These are phyloP conservation scores for Erythrobasidium yunnanense DNA, from an alignment of 768 basidiomycete species.

Conservation along the genomic window DNA sequence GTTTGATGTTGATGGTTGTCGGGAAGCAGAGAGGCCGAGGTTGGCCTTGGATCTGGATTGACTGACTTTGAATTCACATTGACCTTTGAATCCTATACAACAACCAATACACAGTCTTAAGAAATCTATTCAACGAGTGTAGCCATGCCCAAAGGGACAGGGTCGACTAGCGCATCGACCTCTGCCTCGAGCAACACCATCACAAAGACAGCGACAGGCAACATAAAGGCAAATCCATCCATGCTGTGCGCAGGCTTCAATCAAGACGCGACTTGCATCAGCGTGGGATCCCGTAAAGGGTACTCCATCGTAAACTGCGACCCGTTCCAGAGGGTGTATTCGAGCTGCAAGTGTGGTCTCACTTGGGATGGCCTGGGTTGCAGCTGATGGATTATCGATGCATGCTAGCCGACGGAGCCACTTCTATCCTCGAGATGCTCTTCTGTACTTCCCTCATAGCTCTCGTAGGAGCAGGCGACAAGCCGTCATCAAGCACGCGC, in stretches of 20 bases:
- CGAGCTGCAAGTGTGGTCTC: slow-evolving; percentile 59
- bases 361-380: not conserved
- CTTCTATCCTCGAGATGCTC: slow-evolving; percentile 96
- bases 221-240: slow-evolving; percentile 17
- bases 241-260: slow-evolving; percentile 16
- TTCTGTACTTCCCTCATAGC: slow-evolving; percentile 98
- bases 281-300: slow-evolving; percentile 86
- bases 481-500: slow-evolving; percentile 76
- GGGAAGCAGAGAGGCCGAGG: too few relatives aligned
- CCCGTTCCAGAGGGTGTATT: slow-evolving; percentile 90
- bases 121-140: too few relatives aligned
- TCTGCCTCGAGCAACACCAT: too few relatives aligned
- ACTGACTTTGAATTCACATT: too few relatives aligned
- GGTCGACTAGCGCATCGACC: too few relatives aligned
- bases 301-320: slow-evolving; percentile 98
- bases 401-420: slow-evolving; percentile 72
- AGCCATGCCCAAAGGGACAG: too few relatives aligned
- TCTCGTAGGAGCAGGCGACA: slow-evolving; percentile 88
- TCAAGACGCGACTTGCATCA: slow-evolving; percentile 56
- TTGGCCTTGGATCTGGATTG: too few relatives aligned
- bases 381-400: not conserved
- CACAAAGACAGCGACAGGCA: slow-evolving; percentile 1
- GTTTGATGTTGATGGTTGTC: too few relatives aligned
- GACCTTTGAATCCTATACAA: too few relatives aligned
- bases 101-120: too few relatives aligned